Conservation (phyloP, 768 basidiomycete genomes). For the Termitomyces sp. region DNA sequence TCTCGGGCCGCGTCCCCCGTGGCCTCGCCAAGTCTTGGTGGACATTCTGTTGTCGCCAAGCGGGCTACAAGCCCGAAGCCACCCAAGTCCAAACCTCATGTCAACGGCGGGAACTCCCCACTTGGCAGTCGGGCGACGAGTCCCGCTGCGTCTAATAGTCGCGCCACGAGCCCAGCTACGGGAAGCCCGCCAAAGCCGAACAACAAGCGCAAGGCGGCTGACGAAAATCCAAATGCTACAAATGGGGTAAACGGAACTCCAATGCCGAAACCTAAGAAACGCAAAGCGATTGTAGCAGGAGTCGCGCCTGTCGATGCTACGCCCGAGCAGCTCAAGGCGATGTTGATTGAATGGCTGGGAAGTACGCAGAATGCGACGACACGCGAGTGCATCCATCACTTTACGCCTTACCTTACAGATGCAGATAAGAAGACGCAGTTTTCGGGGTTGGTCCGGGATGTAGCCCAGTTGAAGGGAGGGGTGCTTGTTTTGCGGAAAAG, state of each 20-base stretch:
- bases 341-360: constrained; percentile 75
- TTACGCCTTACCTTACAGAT: constrained; percentile 69
- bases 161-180: constrained; percentile 41
- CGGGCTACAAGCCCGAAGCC: constrained; percentile 80
- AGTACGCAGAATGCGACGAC: constrained; percentile 67
- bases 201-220: constrained; percentile 43
- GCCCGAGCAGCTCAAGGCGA: constrained; percentile 52
- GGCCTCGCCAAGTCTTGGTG: constrained; percentile 52
- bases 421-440: constrained; percentile 67
- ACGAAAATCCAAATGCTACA: constrained; percentile 27
- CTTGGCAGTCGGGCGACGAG: constrained; percentile 53
- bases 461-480: constrained; percentile 67
- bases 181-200: constrained; percentile 25
- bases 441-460: constrained; percentile 75
- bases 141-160: constrained; percentile 33
- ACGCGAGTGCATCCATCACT: constrained; percentile 75
- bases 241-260: constrained; percentile 10
- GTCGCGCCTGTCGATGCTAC: constrained; percentile 31
- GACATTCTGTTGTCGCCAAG: constrained; percentile 77
- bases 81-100: constrained; percentile 47
- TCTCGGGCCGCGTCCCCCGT: constrained; percentile 61
- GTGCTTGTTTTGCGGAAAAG: constrained; percentile 51
- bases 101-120: constrained; percentile 57
- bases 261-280: constrained; percentile 45
- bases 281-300: constrained; percentile 37